These are phyloP conservation scores for Coemansia sp. DNA, from an alignment of 192 early-diverging fungal species.

Conservation along the genomic window DNA sequence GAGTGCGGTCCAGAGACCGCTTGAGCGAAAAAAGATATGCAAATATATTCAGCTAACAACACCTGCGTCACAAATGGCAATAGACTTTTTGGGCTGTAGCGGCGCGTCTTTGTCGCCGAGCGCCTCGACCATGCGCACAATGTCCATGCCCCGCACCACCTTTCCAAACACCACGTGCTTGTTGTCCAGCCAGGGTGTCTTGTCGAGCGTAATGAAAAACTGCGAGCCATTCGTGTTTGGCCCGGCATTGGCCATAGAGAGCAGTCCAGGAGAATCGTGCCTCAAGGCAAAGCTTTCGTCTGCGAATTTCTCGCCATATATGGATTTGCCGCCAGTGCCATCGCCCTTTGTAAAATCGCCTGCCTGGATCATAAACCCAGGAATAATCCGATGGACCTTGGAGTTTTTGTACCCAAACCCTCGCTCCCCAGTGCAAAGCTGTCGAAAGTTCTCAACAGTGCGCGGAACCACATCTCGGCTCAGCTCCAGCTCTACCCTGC, in stretches of 20 bases:
- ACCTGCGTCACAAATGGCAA: conserved; percentile 33
- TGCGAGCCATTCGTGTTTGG: conserved; percentile 79
- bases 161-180: conserved; percentile 82
- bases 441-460: conserved; percentile 35
- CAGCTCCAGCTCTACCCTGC: conserved; percentile 38
- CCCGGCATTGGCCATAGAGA: conserved; percentile 84
- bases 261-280: conserved; percentile 64
- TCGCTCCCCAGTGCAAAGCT: conserved; percentile 46
- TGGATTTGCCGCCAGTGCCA: conserved; percentile 80
- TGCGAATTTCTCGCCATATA: conserved; percentile 74
- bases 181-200: conserved; percentile 72
- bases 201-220: conserved; percentile 76
- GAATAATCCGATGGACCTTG: conserved; percentile 82
- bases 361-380: conserved; percentile 88
- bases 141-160: conserved; percentile 73
- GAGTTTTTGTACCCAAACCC: conserved; percentile 62
- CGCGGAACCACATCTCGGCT: conserved; percentile 33
- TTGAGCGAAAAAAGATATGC: too few species aligned
- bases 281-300: conserved; percentile 75
- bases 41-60: neutral
- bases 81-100: conserved; percentile 17
- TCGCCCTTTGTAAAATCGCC: conserved; percentile 77
- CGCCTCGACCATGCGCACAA: conserved; percentile 77
- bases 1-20: conserved; percentile 12
- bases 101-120: conserved; percentile 37